Evolutionary conservation across 371 early-diverging fungal genomes (phyloP).

Genomic region (Mucor lusitanicus): DNA sequence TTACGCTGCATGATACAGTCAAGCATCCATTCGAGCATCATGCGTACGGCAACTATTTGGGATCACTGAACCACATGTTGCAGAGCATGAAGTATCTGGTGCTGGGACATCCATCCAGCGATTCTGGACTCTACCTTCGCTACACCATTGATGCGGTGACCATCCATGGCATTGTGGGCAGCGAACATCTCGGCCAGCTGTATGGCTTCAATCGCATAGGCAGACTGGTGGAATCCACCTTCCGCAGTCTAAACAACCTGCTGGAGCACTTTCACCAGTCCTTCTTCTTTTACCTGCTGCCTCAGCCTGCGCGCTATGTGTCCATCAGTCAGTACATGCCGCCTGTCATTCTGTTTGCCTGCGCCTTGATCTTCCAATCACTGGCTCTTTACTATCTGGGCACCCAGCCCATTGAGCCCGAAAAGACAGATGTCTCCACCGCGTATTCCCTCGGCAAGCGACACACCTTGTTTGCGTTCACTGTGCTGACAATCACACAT

Average conservation of each 20-base stretch:
- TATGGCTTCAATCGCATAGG: slow-evolving; percentile 64
- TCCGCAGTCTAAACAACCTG: slow-evolving; percentile 90
- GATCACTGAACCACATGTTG: slow-evolving; percentile 53
- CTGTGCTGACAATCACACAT: slow-evolving; percentile 35
- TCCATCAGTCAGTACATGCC: slow-evolving; percentile 91
- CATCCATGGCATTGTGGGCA: slow-evolving; percentile 59
- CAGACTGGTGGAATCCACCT: slow-evolving; percentile 73
- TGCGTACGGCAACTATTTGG: slow-evolving; percentile 32
- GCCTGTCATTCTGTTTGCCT: slow-evolving; percentile 72
- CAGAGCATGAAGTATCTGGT: slow-evolving; percentile 73
- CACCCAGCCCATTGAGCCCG: slow-evolving; percentile 9
- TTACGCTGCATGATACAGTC: slow-evolving; percentile 45
- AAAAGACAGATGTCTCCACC: slow-evolving; percentile 14
- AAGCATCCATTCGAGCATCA: slow-evolving; percentile 16
- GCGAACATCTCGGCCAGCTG: slow-evolving; percentile 35
- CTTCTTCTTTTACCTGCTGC: slow-evolving; percentile 92
- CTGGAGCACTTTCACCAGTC: slow-evolving; percentile 95
- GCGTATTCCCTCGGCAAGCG: slow-evolving; percentile 37
- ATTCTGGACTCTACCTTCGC: slow-evolving; percentile 74
- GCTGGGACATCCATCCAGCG: slow-evolving; percentile 68
- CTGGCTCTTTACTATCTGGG: slow-evolving; percentile 46
- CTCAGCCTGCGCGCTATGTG: slow-evolving; percentile 74
- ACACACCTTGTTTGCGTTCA: slow-evolving; percentile 36
- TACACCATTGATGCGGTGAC: slow-evolving; percentile 86
- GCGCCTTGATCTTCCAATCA: slow-evolving; percentile 62